Evolutionary conservation across 768 basidiomycete genomes (phyloP).

Genomic region (Mycena rebaudengoi): DNA sequence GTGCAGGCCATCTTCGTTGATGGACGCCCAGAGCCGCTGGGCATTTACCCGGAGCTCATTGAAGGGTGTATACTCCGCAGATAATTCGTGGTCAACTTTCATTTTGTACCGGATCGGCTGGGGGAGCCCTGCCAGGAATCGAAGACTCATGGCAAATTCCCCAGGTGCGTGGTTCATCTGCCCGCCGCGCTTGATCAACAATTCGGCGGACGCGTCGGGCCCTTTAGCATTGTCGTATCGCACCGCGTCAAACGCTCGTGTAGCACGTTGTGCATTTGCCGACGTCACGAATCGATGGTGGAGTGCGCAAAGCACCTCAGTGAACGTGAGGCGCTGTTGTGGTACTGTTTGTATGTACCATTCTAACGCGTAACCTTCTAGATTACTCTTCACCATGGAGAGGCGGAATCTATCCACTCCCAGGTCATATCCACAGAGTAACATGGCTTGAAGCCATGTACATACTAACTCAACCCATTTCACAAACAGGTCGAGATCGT

Average conservation of each 20-base stretch:
- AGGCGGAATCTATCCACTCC: background rate
- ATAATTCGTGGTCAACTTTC: background rate
- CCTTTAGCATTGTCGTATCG: background rate
- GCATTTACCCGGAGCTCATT: background rate
- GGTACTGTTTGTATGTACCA: background rate
- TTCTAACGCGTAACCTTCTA: background rate
- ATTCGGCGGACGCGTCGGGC: background rate
- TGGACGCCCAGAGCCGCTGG: background rate
- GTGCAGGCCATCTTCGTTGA: too few relatives aligned
- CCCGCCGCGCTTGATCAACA: background rate
- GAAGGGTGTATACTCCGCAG: slow-evolving; percentile 3
- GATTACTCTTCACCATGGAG: background rate
- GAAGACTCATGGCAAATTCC: background rate
- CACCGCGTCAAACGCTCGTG: background rate
- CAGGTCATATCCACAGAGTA: background rate
- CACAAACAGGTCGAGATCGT: background rate
- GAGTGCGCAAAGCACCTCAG: background rate
- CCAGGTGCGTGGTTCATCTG: background rate
- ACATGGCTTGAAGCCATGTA: background rate
- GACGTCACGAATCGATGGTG: background rate
- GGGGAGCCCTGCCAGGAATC: background rate
- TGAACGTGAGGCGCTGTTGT: background rate
- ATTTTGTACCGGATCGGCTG: background rate
- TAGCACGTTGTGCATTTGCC: background rate
- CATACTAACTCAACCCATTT: background rate